Percentiles rank a stretch among this genome's conserved stretches.
phyloP scores from a whole-genome alignment of 441 rosid species.

The Pelargonium fulgidum region DNA sequence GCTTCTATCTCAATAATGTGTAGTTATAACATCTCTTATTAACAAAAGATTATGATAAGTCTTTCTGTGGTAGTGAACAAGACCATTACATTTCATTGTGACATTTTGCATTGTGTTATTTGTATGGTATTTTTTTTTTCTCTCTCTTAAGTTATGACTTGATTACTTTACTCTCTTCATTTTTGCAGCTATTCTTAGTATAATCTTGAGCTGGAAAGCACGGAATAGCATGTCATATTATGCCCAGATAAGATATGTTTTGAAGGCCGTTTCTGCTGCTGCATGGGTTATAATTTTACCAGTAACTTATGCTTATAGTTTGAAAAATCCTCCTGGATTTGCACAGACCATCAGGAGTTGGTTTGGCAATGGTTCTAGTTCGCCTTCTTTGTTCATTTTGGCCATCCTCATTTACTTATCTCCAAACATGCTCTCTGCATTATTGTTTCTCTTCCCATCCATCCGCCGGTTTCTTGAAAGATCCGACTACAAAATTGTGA shows the following conservation, averaged over 20 bases:
- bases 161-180: conserved; percentile 16
- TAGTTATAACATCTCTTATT: background rate
- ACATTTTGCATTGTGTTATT: background rate
- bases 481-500: conserved; percentile 73
- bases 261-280: conserved; percentile 89
- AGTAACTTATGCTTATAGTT: conserved; percentile 82
- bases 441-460: conserved; percentile 79
- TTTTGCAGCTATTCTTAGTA: conserved; percentile 84
- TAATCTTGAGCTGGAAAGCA: conserved; percentile 89
- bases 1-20: background rate
- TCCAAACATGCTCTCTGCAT: conserved; percentile 85
- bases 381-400: conserved; percentile 73
- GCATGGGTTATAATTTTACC: conserved; percentile 92
- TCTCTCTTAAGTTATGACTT: conserved; percentile 6
- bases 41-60: background rate
- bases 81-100: background rate
- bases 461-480: conserved; percentile 93
- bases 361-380: conserved; percentile 72
- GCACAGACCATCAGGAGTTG: conserved; percentile 86
- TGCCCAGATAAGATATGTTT: conserved; percentile 90
- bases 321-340: conserved; percentile 85
- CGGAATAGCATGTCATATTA: conserved; percentile 77
- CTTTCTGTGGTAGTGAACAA: background rate
- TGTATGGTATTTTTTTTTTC: background rate
- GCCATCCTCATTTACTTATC: conserved; percentile 81